These are phyloP conservation scores for Gillenia trifoliata DNA, from an alignment of 306 rosid species.

Conservation along the genomic window DNA sequence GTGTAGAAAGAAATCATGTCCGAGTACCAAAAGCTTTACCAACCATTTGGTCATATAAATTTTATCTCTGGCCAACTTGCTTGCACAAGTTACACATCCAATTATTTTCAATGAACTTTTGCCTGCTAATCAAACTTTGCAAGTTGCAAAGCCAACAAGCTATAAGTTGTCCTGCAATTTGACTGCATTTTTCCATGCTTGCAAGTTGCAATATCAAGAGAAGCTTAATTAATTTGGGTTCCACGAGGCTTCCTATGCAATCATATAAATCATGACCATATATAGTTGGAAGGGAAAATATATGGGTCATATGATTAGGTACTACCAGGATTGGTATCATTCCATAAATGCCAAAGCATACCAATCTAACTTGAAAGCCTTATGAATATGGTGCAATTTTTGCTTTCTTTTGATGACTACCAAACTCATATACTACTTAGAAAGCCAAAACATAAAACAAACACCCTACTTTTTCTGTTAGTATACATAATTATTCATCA, in stretches of 20 bases:
- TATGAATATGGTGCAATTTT: no score
- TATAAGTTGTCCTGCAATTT: not conserved
- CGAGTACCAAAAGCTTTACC: no score
- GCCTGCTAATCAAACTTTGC: not conserved
- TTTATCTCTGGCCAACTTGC: not conserved
- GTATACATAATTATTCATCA: no score
- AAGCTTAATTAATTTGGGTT: not conserved
- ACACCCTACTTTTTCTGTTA: no score
- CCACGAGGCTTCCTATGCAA: not conserved
- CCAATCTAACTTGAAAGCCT: no score
- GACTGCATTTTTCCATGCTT: not conserved
- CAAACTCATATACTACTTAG: no score
- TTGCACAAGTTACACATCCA: not conserved
- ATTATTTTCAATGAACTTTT: not conserved
- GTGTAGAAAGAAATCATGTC: no score
- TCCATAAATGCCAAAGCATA: no score
- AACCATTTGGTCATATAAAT: no score
- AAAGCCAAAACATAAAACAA: no score
- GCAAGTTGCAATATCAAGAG: not conserved
- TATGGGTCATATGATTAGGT: not conserved
- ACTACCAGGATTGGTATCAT: no score
- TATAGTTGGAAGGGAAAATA: not conserved
- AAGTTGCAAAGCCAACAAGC: not conserved
- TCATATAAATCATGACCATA: not conserved
- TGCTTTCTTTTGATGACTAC: no score